Percentiles rank a stretch among this genome's conserved stretches.
Evolutionary conservation across 768 basidiomycete species (phyloP).

Genomic region (Hirschioporus abietinus): DNA sequence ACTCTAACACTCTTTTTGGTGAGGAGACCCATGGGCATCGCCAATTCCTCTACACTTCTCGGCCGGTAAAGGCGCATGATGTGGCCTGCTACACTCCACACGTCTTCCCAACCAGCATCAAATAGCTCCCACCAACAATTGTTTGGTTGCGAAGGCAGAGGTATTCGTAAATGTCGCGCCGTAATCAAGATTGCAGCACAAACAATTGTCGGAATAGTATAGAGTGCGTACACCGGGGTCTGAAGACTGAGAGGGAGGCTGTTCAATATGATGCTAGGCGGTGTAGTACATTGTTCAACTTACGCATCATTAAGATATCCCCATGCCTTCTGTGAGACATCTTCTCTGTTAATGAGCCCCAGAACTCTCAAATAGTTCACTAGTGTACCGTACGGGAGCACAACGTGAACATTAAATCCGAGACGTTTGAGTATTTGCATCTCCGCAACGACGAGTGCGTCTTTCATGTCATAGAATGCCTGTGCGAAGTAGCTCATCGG

Average conservation of each 20-base stretch:
- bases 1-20: slow-evolving; percentile 74
- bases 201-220: slow-evolving; percentile 86
- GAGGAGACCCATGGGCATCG: slow-evolving; percentile 45
- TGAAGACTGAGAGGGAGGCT: slow-evolving; percentile 67
- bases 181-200: slow-evolving; percentile 85
- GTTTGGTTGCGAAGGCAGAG: slow-evolving; percentile 66
- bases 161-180: slow-evolving; percentile 61
- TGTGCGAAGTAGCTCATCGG: slow-evolving; percentile 89
- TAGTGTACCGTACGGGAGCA: slow-evolving; percentile 88
- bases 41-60: slow-evolving; percentile 40
- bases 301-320: slow-evolving; percentile 95
- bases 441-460: slow-evolving; percentile 88
- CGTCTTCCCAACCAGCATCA: slow-evolving; percentile 85
- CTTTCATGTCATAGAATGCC: slow-evolving; percentile 92
- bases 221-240: slow-evolving; percentile 87
- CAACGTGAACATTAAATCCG: slow-evolving; percentile 92
- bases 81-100: slow-evolving; percentile 79
- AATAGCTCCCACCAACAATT: slow-evolving; percentile 93
- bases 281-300: slow-evolving; percentile 26
- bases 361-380: slow-evolving; percentile 92
- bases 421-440: slow-evolving; percentile 97
- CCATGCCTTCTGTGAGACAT: slow-evolving; percentile 80
- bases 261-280: slow-evolving; percentile 5
- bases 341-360: slow-evolving; percentile 68
- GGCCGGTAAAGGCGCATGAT: slow-evolving; percentile 76